phyloP scores from a whole-genome alignment of 2,329 filamentous ascomycete species.

The Microdochium bolleyi region DNA sequence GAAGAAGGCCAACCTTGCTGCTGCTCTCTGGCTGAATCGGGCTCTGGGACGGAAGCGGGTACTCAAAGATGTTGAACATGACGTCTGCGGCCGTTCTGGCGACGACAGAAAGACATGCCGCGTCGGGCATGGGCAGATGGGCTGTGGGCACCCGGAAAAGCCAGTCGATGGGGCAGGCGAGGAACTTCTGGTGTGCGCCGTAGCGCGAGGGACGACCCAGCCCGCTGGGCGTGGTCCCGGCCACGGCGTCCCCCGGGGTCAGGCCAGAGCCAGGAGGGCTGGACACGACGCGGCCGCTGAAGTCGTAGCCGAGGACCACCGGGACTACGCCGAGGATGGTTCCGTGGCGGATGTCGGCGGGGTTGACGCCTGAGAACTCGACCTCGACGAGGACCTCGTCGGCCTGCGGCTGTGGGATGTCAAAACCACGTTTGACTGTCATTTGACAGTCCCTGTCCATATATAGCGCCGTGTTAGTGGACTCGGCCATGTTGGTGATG shows the following conservation, averaged over 20 bases:
- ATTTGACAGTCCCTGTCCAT: not conserved
- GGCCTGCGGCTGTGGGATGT: not conserved
- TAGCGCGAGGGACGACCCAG: slow-evolving; percentile 1
- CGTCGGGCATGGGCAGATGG: slow-evolving; percentile 4
- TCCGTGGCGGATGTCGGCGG: slow-evolving; percentile 6
- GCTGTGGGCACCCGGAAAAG: not conserved
- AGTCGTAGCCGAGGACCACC: slow-evolving; percentile 7
- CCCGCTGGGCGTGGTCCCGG: slow-evolving; percentile 2
- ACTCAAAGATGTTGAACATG: slow-evolving; percentile 10
- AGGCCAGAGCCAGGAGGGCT: not conserved
- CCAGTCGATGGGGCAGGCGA: slow-evolving; percentile 1
- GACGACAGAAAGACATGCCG: slow-evolving; percentile 7
- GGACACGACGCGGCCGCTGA: slow-evolving; percentile 4
- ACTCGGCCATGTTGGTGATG: not conserved
- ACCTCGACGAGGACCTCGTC: slow-evolving; percentile 5
- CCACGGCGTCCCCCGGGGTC: slow-evolving; percentile 1
- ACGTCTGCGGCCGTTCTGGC: slow-evolving; percentile 11
- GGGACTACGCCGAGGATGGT: slow-evolving; percentile 3
- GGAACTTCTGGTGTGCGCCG: slow-evolving; percentile 4
- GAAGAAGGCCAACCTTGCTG: slow-evolving; percentile 10
- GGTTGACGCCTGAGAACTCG: slow-evolving; percentile 6
- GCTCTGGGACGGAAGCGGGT: slow-evolving; percentile 3
- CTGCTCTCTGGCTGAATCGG: not conserved
- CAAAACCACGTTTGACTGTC: not conserved
- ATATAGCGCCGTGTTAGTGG: not conserved